These are phyloP conservation scores for Mucor mucedo DNA, from an alignment of 371 early-diverging fungal genomes.

Conservation along the genomic window DNA sequence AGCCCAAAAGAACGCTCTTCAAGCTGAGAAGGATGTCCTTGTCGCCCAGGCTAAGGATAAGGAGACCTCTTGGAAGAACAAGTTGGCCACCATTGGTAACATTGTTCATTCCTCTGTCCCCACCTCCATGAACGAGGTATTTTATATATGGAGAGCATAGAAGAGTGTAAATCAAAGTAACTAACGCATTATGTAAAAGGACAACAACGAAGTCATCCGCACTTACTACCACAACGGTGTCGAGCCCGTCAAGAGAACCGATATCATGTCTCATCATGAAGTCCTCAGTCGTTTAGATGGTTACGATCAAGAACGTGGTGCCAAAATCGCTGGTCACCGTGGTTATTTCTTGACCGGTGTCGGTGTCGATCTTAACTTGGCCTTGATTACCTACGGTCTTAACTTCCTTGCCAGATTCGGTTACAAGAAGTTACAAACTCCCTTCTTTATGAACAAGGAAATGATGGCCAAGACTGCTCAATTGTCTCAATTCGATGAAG, in stretches of 20 bases:
- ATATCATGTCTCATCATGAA: conserved; percentile 91
- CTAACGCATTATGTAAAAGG: conserved; percentile 36
- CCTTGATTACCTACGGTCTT: conserved; percentile 97
- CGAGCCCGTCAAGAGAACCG: conserved; percentile 69
- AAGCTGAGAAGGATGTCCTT: conserved; percentile 74
- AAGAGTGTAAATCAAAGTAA: no score
- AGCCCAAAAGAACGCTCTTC: conserved; percentile 74
- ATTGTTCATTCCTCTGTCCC: conserved; percentile 95
- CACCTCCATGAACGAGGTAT: conserved; percentile 84
- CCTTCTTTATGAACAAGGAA: conserved; percentile 98
- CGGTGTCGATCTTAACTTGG: conserved; percentile 97
- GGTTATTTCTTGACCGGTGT: conserved; percentile 97
- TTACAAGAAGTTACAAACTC: conserved; percentile 98
- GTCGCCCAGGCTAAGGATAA: conserved; percentile 74
- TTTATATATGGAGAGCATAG: no score
- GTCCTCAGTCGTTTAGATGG: conserved; percentile 92
- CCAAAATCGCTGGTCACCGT: conserved; percentile 98
- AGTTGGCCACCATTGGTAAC: conserved; percentile 91
- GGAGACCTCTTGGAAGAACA: conserved; percentile 70
- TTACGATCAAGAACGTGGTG: conserved; percentile 92
- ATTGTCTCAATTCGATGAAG: conserved; percentile 99
- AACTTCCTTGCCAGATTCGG: conserved; percentile 88
- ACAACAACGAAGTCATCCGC: conserved; percentile 84
- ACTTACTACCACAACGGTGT: conserved; percentile 63
- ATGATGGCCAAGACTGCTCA: conserved; percentile 99